Conservation (phyloP, 371 early-diverging fungal genomes). For the Mortierella sp. region DNA sequence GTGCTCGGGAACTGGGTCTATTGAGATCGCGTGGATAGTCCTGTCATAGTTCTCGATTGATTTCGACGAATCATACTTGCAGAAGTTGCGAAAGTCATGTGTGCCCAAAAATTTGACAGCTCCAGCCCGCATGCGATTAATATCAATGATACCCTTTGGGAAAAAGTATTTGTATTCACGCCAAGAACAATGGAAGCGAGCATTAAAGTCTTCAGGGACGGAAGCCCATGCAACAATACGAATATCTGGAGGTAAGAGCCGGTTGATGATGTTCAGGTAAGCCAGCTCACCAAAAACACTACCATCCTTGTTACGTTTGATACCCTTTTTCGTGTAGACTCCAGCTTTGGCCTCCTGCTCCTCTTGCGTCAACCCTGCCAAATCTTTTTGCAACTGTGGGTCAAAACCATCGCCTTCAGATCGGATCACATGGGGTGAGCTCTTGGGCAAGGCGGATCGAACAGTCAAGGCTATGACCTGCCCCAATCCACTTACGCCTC, state of each 20-base stretch:
- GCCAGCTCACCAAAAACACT: slow-evolving; percentile 73
- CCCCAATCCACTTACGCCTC: slow-evolving; percentile 93
- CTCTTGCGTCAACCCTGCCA: slow-evolving; percentile 55
- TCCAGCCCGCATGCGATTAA: slow-evolving; percentile 84
- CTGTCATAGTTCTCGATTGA: slow-evolving; percentile 83
- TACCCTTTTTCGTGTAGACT: slow-evolving; percentile 41
- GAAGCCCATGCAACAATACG: slow-evolving; percentile 94
- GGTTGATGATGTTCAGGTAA: slow-evolving; percentile 88
- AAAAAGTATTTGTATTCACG: slow-evolving; percentile 97
- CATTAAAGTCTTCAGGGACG: slow-evolving; percentile 81
- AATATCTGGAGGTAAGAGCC: slow-evolving; percentile 89
- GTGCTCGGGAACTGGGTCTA: slow-evolving; percentile 64
- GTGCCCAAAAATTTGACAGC: slow-evolving; percentile 79
- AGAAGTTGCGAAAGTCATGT: slow-evolving; percentile 96
- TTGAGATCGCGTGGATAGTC: slow-evolving; percentile 73
- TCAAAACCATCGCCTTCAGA: slow-evolving; percentile 42
- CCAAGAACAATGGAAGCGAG: slow-evolving; percentile 89
- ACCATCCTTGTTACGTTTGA: slow-evolving; percentile 57
- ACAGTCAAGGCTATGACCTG: slow-evolving; percentile 92
- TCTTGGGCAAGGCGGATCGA: slow-evolving; percentile 68
- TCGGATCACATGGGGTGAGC: slow-evolving; percentile 50
- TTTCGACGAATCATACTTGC: slow-evolving; percentile 91
- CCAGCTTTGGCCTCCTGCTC: slow-evolving; percentile 56
- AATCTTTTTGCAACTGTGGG: slow-evolving; percentile 8
- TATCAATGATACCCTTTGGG: slow-evolving; percentile 69